Evolutionary conservation across 1,139 yeast species (phyloP).

Genomic region (Yamadazyma jaroonii): DNA sequence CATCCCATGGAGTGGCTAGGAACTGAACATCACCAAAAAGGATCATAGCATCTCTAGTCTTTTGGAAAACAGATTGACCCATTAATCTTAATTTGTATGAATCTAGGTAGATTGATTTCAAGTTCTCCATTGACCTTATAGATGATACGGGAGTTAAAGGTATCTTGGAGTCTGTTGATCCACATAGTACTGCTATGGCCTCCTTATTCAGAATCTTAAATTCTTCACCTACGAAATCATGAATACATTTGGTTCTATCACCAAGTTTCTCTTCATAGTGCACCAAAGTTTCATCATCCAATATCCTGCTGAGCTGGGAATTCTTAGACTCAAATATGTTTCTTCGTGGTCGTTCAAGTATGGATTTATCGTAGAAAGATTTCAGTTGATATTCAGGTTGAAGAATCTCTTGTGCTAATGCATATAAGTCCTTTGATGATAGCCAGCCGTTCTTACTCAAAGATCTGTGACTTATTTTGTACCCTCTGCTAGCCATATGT

Average conservation of each 20-base stretch:
- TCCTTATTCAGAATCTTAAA: constrained; percentile 23
- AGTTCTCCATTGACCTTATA: background rate
- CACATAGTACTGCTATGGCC: constrained; percentile 21
- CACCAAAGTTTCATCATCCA: constrained; percentile 5
- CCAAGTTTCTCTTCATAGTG: background rate
- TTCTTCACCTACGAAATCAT: constrained; percentile 17
- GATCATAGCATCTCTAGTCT: constrained; percentile 12
- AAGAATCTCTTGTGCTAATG: background rate
- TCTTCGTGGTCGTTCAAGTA: constrained; percentile 5
- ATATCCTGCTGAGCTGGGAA: constrained; percentile 2
- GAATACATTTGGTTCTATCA: constrained; percentile 10
- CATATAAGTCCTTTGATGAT: constrained; percentile 10
- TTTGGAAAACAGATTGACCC: constrained; percentile 11
- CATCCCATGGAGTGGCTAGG: constrained; percentile 27
- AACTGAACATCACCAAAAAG: constrained; percentile 26
- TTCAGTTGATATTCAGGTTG: constrained; percentile 2
- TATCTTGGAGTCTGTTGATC: constrained; percentile 16
- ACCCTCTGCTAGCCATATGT: too few relatives aligned
- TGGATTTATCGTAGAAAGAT: constrained; percentile 9
- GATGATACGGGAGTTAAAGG: constrained; percentile 1
- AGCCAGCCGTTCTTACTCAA: background rate
- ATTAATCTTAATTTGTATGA: constrained; percentile 13
- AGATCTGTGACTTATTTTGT: too few relatives aligned
- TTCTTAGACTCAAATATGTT: constrained; percentile 4
- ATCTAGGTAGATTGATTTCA: constrained; percentile 8